Conservation (phyloP, 2,329 filamentous ascomycete genomes). For the Fusarium aywerte region DNA sequence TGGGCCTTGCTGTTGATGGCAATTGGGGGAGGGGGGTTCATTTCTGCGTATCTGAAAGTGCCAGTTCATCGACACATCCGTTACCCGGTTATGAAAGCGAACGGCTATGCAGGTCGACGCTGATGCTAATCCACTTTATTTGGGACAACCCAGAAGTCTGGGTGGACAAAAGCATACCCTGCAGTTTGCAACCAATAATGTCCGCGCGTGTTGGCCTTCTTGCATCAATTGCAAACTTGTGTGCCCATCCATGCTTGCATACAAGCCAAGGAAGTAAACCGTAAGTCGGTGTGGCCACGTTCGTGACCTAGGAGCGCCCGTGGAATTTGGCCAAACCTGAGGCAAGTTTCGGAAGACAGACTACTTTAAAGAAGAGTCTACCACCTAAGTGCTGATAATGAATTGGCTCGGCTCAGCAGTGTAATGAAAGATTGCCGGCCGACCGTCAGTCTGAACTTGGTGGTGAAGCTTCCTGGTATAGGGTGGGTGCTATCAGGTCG, state of each 20-base stretch:
- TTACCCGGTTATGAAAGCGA: slow-evolving; percentile 1
- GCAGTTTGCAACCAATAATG: slow-evolving; percentile 1
- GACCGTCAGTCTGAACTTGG: background rate
- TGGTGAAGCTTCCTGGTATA: background rate
- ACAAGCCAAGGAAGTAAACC: background rate
- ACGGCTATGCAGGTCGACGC: background rate
- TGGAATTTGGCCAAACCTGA: background rate
- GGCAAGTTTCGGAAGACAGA: background rate
- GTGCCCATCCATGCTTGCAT: background rate
- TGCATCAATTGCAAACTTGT: background rate
- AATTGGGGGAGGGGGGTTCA: background rate
- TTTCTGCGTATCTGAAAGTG: slow-evolving; percentile 3
- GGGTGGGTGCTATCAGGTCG: background rate
- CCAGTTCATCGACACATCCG: slow-evolving; percentile 9
- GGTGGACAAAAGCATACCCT: slow-evolving; percentile 5
- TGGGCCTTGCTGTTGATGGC: background rate
- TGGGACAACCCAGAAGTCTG: slow-evolving; percentile 6
- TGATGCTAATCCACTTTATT: slow-evolving; percentile 15
- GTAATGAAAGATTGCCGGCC: background rate
- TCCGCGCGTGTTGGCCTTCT: background rate
- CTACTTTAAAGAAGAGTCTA: background rate
- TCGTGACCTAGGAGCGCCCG: no score
- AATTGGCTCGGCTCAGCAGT: background rate
- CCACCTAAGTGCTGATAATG: background rate
- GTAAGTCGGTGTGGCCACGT: background rate